These are phyloP conservation scores for Ajuga chamaepitys DNA, from an alignment of 257 asterid genomes.

Conservation along the genomic window DNA sequence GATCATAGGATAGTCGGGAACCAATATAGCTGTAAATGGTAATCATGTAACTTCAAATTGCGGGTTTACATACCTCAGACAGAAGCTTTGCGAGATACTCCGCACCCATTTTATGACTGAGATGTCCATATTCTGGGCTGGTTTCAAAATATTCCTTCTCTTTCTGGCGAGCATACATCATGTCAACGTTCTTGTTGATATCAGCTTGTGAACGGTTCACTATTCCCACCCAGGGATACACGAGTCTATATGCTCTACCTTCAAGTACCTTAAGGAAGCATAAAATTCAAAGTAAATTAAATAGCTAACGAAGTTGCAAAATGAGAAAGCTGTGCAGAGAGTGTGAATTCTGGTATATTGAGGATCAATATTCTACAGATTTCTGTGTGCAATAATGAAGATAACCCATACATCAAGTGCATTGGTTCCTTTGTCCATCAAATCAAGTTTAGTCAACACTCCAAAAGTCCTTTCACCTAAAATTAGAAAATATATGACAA, in stretches of 20 bases:
- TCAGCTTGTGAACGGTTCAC: constrained; percentile 99
- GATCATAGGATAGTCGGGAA: not conserved
- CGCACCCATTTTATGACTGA: constrained; percentile 92
- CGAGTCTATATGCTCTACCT: constrained; percentile 87
- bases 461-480: constrained; percentile 96
- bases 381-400: not conserved
- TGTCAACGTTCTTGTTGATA: constrained; percentile 85
- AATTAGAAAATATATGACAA: not conserved
- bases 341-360: constrained; percentile 9
- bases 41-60: constrained; percentile 1
- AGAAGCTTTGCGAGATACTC: constrained; percentile 91
- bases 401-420: constrained; percentile 73
- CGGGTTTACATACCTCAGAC: constrained; percentile 45
- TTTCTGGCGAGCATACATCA: constrained; percentile 75
- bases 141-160: constrained; percentile 84
- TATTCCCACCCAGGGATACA: constrained; percentile 97
- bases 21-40: not conserved
- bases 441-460: constrained; percentile 89
- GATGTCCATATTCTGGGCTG: constrained; percentile 93
- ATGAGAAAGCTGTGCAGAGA: not conserved
- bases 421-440: constrained; percentile 95
- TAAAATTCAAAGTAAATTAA: constrained; percentile 13
- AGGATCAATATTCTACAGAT: constrained; percentile 4
- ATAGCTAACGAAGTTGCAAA: not conserved
- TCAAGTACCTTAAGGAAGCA: constrained; percentile 68